Evolutionary conservation across 495 filamentous ascomycete genomes (phyloP).

Genomic region (Trichoderma virens): DNA sequence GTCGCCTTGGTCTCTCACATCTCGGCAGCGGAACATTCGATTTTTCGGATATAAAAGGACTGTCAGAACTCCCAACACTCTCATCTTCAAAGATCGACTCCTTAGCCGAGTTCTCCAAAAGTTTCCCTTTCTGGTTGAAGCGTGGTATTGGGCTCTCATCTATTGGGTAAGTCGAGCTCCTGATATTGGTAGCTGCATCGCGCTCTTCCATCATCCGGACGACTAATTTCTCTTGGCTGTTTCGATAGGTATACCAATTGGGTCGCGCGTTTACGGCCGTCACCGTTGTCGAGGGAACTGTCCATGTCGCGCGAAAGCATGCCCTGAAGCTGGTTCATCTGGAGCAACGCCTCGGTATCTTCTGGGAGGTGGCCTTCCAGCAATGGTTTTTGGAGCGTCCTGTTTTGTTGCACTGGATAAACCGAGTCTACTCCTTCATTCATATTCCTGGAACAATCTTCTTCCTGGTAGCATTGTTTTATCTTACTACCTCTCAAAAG

Average conservation of each 20-base stretch:
- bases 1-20: background rate
- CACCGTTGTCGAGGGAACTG: conserved; percentile 28
- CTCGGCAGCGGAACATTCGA: background rate
- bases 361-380: conserved; percentile 55
- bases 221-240: background rate
- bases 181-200: conserved; percentile 37
- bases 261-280: conserved; percentile 39
- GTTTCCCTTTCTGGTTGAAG: conserved; percentile 70
- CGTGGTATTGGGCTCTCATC: conserved; percentile 72
- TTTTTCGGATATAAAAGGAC: background rate
- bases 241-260: conserved; percentile 1
- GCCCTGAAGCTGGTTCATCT: conserved; percentile 51
- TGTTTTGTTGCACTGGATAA: conserved; percentile 32
- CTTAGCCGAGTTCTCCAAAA: conserved; percentile 46
- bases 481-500: conserved; percentile 49
- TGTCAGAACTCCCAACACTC: conserved; percentile 8
- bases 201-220: background rate
- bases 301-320: conserved; percentile 25
- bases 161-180: conserved; percentile 37
- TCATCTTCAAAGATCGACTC: conserved; percentile 10
- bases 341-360: conserved; percentile 56
- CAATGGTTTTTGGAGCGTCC: conserved; percentile 38
- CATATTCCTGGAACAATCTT: conserved; percentile 72
- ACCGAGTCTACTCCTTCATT: conserved; percentile 70
- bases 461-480: conserved; percentile 53